Evolutionary conservation across 805 yeast species (phyloP).

Genomic region (Candida ipomoeae): DNA sequence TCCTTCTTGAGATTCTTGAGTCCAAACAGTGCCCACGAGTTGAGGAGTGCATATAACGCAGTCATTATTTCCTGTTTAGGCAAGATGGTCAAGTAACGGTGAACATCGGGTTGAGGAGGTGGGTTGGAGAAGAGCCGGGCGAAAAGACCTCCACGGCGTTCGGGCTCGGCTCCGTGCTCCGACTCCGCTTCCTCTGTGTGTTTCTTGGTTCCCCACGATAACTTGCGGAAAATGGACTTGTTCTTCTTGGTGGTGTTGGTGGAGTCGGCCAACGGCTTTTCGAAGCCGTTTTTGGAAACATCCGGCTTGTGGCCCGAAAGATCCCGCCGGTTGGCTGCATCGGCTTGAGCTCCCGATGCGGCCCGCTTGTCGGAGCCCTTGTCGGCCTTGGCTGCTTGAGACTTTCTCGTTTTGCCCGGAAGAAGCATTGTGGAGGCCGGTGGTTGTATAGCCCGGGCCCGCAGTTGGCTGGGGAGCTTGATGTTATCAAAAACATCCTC

Average conservation of each 20-base stretch:
- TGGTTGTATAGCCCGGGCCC: slow-evolving; percentile 21
- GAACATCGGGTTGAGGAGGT: slow-evolving; percentile 25
- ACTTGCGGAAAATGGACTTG: slow-evolving; percentile 44
- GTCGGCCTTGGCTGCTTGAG: not conserved
- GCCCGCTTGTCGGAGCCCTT: not conserved
- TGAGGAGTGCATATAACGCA: slow-evolving; percentile 58
- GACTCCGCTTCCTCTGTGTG: slow-evolving; percentile 32
- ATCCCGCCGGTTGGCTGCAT: not conserved
- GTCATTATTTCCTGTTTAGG: slow-evolving; percentile 55
- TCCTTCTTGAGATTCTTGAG: slow-evolving; percentile 50
- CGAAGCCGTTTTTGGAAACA: slow-evolving; percentile 10
- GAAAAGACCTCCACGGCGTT: slow-evolving; percentile 12
- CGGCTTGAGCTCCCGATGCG: too few species aligned
- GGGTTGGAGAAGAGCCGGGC: slow-evolving; percentile 36
- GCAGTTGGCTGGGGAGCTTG: slow-evolving; percentile 36
- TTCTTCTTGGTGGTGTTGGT: slow-evolving; percentile 25
- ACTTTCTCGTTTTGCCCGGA: slow-evolving; percentile 19
- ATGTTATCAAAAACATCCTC: slow-evolving; percentile 40
- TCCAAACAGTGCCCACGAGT: slow-evolving; percentile 70
- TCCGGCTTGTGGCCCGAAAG: not conserved
- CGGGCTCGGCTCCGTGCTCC: slow-evolving; percentile 20
- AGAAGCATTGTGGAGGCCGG: slow-evolving; percentile 35
- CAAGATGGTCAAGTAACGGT: slow-evolving; percentile 36
- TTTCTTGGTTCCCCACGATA: slow-evolving; percentile 48
- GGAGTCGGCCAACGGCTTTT: slow-evolving; percentile 32